Conservation (phyloP, 345 rosid species). For the Dovyalis caffra region DNA sequence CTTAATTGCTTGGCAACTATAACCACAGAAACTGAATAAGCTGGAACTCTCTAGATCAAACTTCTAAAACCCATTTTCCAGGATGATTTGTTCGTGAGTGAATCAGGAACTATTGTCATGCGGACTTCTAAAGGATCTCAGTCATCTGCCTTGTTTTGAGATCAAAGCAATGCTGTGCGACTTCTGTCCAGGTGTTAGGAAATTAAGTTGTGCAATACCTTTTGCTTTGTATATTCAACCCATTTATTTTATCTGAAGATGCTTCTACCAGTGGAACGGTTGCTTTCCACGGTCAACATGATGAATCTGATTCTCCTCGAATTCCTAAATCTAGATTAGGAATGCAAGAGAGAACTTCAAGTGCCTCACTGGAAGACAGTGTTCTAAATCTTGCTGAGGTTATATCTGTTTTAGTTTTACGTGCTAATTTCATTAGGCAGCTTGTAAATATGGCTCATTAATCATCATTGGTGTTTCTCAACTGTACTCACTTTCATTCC, state of each 20-base stretch:
- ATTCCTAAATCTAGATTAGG: slow-evolving; percentile 92
- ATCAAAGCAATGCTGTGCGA: slow-evolving; percentile 61
- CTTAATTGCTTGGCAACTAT: neutral
- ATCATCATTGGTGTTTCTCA: neutral
- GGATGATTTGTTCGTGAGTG: slow-evolving; percentile 74
- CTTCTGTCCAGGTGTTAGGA: slow-evolving; percentile 3
- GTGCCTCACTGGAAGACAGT: slow-evolving; percentile 88
- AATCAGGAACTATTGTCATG: slow-evolving; percentile 90
- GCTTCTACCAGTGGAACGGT: slow-evolving; percentile 93
- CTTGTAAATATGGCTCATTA: neutral
- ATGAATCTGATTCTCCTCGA: slow-evolving; percentile 80
- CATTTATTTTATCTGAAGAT: slow-evolving; percentile 58
- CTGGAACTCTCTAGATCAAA: neutral
- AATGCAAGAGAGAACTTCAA: slow-evolving; percentile 75
- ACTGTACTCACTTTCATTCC: neutral
- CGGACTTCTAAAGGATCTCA: slow-evolving; percentile 72
- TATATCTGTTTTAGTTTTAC: neutral
- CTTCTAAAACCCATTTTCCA: slow-evolving; percentile 36
- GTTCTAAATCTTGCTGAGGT: slow-evolving; percentile 94
- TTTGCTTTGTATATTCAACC: slow-evolving; percentile 14
- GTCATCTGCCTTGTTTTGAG: slow-evolving; percentile 55
- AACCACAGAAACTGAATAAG: neutral
- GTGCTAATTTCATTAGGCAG: neutral
- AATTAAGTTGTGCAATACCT: neutral
- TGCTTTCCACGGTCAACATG: slow-evolving; percentile 77